Evolutionary conservation across 73 alveolate genomes (phyloP), one percentile per base, ranked within the genome.

Genomic region (Loxodes magnus): DNA sequence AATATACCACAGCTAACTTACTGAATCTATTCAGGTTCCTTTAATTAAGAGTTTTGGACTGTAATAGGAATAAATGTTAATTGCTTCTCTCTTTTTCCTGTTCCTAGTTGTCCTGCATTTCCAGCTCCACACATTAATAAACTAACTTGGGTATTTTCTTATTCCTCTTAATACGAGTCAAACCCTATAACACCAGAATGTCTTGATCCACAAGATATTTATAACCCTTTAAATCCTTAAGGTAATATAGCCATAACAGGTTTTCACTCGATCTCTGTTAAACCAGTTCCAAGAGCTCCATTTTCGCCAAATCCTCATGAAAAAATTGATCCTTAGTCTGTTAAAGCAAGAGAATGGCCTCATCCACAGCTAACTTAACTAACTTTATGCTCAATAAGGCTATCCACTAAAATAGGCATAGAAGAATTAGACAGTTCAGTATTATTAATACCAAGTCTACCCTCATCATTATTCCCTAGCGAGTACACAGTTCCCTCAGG

Each of bases 281-380:
- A 33, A 10, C 85, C 79, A 4, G n/a, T 2, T 5, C 87, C 87
- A 16, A 74, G 37, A 27, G 68, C 69, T 24, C 82, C 82, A 44
- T 50, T 84, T n/a, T 76, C 77, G 17, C 71, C 78, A 27, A 66
- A 43, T 0, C 97, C 97, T 95, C 97, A 88, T 7, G 90, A 56
- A 67, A 64, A 84, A 9, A 79, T 75, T 29, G 54, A 74, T 9
- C 93, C 93, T 30, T 72, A 75, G 16, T 34, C 43, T 5, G 79
- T 59, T 14, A 88, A 46, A 10, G 87, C 87, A 20, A 83, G 84
- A 24, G 94, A 46, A 66, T 88, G 97, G 39, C 64, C 82, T 57
- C 79, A 63, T 12, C 97, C 95, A 49, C 96, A 88, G 0, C 92
- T 51, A 9, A 88, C 56, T 52, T 67, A 64, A 2, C 57, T 55